Conservation (phyloP, 2,329 filamentous ascomycete genomes). For the Penicillium polonicum region DNA sequence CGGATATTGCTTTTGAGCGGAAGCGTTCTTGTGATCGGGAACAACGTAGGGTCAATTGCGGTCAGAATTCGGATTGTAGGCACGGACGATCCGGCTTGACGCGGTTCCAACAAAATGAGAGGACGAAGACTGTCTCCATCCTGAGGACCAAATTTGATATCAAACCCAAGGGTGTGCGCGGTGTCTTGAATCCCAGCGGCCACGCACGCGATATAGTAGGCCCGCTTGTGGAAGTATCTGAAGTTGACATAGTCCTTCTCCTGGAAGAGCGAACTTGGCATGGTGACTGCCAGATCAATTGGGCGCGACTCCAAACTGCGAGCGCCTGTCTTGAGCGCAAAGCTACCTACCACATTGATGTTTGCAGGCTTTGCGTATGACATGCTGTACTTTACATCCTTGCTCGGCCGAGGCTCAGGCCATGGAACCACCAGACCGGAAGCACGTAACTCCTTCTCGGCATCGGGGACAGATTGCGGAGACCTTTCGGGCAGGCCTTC, state of each 20-base stretch:
- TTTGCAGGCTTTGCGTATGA: conserved; percentile 71
- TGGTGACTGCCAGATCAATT: conserved; percentile 82
- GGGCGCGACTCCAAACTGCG: conserved; percentile 56
- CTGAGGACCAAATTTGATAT: conserved; percentile 63
- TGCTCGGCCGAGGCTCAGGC: conserved; percentile 72
- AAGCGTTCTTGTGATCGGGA: conserved; percentile 68
- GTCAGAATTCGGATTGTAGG: conserved; percentile 66
- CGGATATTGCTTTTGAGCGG: conserved; percentile 71
- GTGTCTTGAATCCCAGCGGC: conserved; percentile 66
- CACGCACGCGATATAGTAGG: conserved; percentile 85
- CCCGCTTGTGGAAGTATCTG: conserved; percentile 90
- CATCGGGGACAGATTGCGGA: conserved; percentile 60
- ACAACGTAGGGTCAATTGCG: conserved; percentile 66
- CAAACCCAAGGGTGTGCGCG: conserved; percentile 51
- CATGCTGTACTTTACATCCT: conserved; percentile 78
- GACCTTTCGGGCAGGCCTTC: conserved; percentile 55
- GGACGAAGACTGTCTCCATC: conserved; percentile 77
- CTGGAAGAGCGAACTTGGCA: conserved; percentile 78
- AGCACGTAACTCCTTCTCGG: conserved; percentile 63
- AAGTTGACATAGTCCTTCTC: conserved; percentile 93
- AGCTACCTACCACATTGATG: conserved; percentile 87
- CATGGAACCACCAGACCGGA: conserved; percentile 75
- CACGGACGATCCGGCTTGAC: conserved; percentile 35
- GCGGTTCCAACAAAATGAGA: conserved; percentile 53
- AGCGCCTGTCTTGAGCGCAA: conserved; percentile 71